These are phyloP conservation scores for Craterostigma plantagineum DNA, from an alignment of 257 asterid genomes.

Conservation along the genomic window DNA sequence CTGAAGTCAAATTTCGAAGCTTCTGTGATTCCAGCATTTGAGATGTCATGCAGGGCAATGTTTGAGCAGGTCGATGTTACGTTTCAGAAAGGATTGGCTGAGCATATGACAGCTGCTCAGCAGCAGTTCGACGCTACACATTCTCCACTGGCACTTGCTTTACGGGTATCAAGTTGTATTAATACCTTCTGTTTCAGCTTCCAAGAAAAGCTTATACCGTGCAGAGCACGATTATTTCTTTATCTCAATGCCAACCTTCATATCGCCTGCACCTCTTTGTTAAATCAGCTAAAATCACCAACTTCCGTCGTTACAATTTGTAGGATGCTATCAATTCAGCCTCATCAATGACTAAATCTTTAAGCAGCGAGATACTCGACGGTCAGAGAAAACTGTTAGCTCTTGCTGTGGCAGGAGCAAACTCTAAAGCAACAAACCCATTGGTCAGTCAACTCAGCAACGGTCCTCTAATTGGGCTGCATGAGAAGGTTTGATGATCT, in stretches of 20 bases:
- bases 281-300: background rate
- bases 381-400: conserved; percentile 78
- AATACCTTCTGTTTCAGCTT: background rate
- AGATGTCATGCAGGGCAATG: conserved; percentile 84
- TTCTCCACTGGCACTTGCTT: conserved; percentile 58
- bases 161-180: conserved; percentile 44
- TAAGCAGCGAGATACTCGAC: conserved; percentile 70
- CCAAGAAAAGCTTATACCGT: background rate
- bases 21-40: conserved; percentile 81
- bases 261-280: too few relatives aligned
- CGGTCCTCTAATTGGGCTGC: conserved; percentile 68
- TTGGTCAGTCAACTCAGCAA: conserved; percentile 59
- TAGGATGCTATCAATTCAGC: conserved; percentile 88
- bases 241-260: too few relatives aligned
- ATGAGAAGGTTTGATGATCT: conserved; percentile 49
- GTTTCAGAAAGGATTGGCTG: conserved; percentile 78
- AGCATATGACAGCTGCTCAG: conserved; percentile 55
- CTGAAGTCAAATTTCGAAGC: conserved; percentile 68
- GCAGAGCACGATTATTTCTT: background rate
- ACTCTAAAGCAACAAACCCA: conserved; percentile 43
- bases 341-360: conserved; percentile 64
- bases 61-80: conserved; percentile 89
- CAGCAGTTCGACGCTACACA: conserved; percentile 78
- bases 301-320: conserved; percentile 4
- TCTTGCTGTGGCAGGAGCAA: conserved; percentile 61